Evolutionary conservation across 345 rosid genomes (phyloP).

Genomic region (Melaleuca alternifolia): DNA sequence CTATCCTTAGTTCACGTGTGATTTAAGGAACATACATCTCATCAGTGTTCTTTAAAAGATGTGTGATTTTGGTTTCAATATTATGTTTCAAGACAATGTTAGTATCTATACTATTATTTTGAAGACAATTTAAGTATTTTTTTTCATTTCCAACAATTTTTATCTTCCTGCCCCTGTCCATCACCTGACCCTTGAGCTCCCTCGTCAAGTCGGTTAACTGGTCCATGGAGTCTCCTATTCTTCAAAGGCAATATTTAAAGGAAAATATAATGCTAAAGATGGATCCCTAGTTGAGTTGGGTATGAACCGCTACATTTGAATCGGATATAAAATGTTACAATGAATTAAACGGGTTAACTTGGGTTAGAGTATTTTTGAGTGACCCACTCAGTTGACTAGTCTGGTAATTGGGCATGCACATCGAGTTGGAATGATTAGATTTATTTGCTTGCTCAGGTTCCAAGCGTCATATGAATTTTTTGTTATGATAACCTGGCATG

Average conservation of each 20-base stretch:
- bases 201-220: neutral
- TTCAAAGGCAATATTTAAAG: neutral
- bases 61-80: neutral
- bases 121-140: neutral
- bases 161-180: neutral
- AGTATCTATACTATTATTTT: neutral
- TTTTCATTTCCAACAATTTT: neutral
- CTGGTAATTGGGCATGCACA: constrained; percentile 57
- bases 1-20: neutral
- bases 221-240: neutral
- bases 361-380: fast-evolving
- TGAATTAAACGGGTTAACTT: neutral
- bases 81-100: neutral
- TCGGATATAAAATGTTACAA: neutral
- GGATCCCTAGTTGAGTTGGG: neutral
- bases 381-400: neutral
- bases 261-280: neutral
- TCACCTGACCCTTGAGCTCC: neutral
- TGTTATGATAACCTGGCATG: constrained; percentile 67
- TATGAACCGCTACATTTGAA: neutral
- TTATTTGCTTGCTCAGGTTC: constrained; percentile 9
- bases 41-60: too few species aligned
- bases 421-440: constrained; percentile 41
- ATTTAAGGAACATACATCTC: neutral
- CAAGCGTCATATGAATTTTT: constrained; percentile 30